A percentile compares a stretch with the other conserved stretches of the same genome.
Conservation (phyloP, 2,329 filamentous ascomycete species). For the Monilinia aucupariae region DNA sequence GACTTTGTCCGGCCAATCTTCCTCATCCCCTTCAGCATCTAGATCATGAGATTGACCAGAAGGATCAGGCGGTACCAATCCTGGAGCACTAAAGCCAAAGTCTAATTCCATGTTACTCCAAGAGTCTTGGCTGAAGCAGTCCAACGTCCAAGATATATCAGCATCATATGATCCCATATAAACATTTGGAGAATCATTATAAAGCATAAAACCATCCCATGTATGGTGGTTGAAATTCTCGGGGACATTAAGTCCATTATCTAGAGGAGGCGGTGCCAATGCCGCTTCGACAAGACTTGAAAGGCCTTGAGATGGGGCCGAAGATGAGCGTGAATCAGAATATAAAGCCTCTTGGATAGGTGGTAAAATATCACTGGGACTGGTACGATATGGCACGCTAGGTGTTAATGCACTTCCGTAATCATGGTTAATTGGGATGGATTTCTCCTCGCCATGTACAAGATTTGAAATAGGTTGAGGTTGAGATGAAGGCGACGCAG, state of each 20-base stretch:
- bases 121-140: constrained; percentile 20
- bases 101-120: constrained; percentile 13
- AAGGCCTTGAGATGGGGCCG: constrained; percentile 25
- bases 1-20: constrained; percentile 32
- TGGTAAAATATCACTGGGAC: background rate
- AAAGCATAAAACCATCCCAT: constrained; percentile 32
- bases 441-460: constrained; percentile 18
- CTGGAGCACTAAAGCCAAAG: background rate
- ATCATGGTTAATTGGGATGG: background rate
- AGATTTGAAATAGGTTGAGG: constrained; percentile 15
- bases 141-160: constrained; percentile 32
- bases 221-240: constrained; percentile 24
- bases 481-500: constrained; percentile 14
- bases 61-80: background rate
- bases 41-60: constrained; percentile 18
- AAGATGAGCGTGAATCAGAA: constrained; percentile 11
- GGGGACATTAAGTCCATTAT: constrained; percentile 18
- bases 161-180: constrained; percentile 33
- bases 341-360: constrained; percentile 10
- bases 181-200: constrained; percentile 23
- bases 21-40: constrained; percentile 29
- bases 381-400: background rate
- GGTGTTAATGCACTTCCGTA: background rate
- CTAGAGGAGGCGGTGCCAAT: constrained; percentile 23
- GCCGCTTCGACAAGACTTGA: constrained; percentile 33